These are phyloP conservation scores for Vitis labrusca DNA, from an alignment of 164 flowering plant genomes.

Conservation along the genomic window DNA sequence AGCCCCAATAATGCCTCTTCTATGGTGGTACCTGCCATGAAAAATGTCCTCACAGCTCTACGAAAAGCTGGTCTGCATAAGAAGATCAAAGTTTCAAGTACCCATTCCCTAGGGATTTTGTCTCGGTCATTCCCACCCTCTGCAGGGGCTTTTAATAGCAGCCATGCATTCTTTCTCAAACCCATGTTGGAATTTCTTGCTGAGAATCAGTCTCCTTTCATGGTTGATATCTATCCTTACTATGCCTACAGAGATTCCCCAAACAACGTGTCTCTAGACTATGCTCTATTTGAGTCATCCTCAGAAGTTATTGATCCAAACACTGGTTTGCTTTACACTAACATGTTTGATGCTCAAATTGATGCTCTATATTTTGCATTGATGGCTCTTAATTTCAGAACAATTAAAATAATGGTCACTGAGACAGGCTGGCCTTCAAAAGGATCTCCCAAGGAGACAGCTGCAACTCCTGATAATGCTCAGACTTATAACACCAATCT, in stretches of 20 bases:
- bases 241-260: constrained; percentile 80
- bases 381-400: constrained; percentile 65
- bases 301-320: constrained; percentile 89
- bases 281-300: constrained; percentile 76
- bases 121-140: constrained; percentile 95
- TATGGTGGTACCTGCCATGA: constrained; percentile 87
- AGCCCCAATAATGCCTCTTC: constrained; percentile 54
- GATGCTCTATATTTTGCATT: constrained; percentile 88
- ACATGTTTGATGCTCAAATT: constrained; percentile 95
- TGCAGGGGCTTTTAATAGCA: constrained; percentile 87
- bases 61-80: constrained; percentile 70
- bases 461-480: constrained; percentile 94
- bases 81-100: constrained; percentile 79
- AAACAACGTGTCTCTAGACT: constrained; percentile 70
- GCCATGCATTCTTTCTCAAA: constrained; percentile 60
- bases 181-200: constrained; percentile 88
- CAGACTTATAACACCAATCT: constrained; percentile 83
- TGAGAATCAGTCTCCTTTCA: constrained; percentile 85
- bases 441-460: constrained; percentile 82
- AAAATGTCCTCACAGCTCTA: constrained; percentile 63
- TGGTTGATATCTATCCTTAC: constrained; percentile 91
- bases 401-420: constrained; percentile 78
- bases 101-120: constrained; percentile 83
- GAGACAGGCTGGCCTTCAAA: constrained; percentile 99
- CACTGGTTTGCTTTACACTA: constrained; percentile 85